A percentile compares a stretch with the other conserved stretches of the same genome.
phyloP scores from a whole-genome alignment of 73 alveolate genomes.

The Vitrella brassicaformis region DNA sequence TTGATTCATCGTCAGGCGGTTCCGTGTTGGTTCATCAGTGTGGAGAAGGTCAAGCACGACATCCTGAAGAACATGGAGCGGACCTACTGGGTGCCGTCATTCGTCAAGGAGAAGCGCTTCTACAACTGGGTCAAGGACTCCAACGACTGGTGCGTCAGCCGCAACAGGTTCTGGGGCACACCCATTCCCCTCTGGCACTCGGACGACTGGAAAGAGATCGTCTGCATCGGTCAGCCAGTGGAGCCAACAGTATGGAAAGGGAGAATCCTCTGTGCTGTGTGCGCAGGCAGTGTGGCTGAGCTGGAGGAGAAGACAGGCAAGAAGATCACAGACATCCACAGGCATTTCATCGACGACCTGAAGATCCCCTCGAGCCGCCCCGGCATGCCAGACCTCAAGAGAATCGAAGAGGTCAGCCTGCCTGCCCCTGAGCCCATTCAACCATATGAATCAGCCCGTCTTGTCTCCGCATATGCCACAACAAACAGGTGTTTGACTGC shows the following conservation, averaged over 20 bases:
- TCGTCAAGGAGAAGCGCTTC: conserved; percentile 93
- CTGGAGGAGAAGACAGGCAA: conserved; percentile 81
- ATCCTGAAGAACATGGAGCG: conserved; percentile 75
- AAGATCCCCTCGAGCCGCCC: conserved; percentile 86
- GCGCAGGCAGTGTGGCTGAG: conserved; percentile 96
- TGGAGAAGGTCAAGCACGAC: conserved; percentile 82
- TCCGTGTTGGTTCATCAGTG: conserved; percentile 95
- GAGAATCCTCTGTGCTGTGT: too few relatives aligned
- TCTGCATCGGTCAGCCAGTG: too few relatives aligned
- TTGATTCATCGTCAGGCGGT: conserved; percentile 3
- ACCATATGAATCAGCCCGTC: not conserved
- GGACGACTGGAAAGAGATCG: conserved; percentile 93
- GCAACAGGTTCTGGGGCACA: conserved; percentile 77
- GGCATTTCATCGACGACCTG: conserved; percentile 74
- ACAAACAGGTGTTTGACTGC: conserved; percentile 86
- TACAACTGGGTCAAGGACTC: conserved; percentile 99
- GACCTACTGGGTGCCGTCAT: conserved; percentile 86
- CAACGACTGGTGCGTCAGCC: conserved; percentile 98
- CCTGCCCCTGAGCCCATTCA: not conserved
- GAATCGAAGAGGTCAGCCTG: conserved; percentile 78
- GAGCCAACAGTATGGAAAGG: too few relatives aligned
- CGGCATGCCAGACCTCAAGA: conserved; percentile 92
- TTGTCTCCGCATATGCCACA: not conserved
- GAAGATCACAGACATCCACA: conserved; percentile 84
- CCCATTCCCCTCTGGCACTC: conserved; percentile 96